A percentile compares a stretch with the other conserved stretches of the same genome.
phyloP scores from a whole-genome alignment of 768 basidiomycete species.

The Lactarius evosmus region DNA sequence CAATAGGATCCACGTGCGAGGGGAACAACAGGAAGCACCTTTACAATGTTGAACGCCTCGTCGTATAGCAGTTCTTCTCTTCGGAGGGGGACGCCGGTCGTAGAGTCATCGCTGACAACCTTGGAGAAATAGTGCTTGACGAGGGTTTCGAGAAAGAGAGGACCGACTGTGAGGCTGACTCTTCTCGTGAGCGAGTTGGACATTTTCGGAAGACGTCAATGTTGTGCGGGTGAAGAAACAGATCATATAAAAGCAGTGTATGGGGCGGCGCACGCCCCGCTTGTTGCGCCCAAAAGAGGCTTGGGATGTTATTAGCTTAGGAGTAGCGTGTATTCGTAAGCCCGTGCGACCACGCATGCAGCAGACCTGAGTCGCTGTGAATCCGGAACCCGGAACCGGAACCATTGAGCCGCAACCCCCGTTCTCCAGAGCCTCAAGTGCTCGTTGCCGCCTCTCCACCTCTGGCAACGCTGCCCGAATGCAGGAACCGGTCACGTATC shows the following conservation, averaged over 20 bases:
- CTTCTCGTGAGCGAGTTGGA: constrained; percentile 58
- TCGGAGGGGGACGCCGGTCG: constrained; percentile 38
- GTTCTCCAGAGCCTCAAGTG: too few species aligned
- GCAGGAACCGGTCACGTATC: too few species aligned
- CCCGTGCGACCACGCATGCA: not conserved
- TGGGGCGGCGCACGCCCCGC: not conserved
- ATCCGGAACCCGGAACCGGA: too few species aligned
- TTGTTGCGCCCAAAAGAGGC: not conserved
- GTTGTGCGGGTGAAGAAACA: not conserved
- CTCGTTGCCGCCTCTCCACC: too few species aligned
- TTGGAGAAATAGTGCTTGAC: constrained; percentile 82
- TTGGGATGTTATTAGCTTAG: not conserved
- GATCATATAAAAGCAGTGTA: too few species aligned
- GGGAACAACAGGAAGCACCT: constrained; percentile 43
- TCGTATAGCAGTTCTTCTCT: constrained; percentile 81
- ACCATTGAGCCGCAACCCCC: too few species aligned
- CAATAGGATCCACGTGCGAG: not conserved
- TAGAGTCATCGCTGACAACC: constrained; percentile 30
- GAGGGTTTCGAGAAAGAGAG: constrained; percentile 71
- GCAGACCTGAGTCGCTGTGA: too few species aligned
- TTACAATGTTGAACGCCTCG: constrained; percentile 71
- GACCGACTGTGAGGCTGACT: constrained; percentile 64
- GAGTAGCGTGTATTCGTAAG: not conserved
- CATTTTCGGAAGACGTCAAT: constrained; percentile 10
- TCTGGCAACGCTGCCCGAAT: too few species aligned